Conservation (phyloP, 345 rosid species). For the Salix brachista region DNA sequence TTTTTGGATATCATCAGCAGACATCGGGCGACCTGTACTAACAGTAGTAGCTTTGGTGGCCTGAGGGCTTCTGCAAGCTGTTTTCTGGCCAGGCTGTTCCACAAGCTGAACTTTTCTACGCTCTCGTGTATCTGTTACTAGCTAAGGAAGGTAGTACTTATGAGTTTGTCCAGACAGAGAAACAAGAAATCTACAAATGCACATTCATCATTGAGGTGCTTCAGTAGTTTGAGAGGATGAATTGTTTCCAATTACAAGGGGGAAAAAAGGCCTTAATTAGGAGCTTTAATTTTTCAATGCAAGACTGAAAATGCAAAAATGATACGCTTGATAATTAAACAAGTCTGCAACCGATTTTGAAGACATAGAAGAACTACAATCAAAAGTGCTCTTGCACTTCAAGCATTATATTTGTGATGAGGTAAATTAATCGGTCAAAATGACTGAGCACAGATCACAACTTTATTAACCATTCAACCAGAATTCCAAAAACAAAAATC, state of each 20-base stretch:
- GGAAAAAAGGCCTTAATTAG: not conserved
- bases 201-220: not conserved
- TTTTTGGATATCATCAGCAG: slow-evolving; percentile 98
- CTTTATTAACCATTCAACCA: not conserved
- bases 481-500: not conserved
- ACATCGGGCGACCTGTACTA: slow-evolving; percentile 84
- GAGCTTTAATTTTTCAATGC: not conserved
- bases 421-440: not conserved
- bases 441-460: not conserved
- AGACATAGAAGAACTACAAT: not conserved
- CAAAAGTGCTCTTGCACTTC: not conserved
- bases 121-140: slow-evolving; percentile 65
- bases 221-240: not conserved
- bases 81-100: slow-evolving; percentile 92
- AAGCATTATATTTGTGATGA: not conserved
- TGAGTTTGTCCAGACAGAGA: not conserved
- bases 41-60: slow-evolving; percentile 47
- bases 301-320: not conserved
- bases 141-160: slow-evolving; percentile 50
- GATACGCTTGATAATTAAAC: not conserved
- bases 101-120: slow-evolving; percentile 93
- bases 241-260: not conserved
- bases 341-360: not conserved
- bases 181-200: not conserved
- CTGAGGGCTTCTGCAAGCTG: slow-evolving; percentile 67